Base-by-base conservation (phyloP, 73 alveolate genomes). In the Vitrella brassicaformis region DNA sequence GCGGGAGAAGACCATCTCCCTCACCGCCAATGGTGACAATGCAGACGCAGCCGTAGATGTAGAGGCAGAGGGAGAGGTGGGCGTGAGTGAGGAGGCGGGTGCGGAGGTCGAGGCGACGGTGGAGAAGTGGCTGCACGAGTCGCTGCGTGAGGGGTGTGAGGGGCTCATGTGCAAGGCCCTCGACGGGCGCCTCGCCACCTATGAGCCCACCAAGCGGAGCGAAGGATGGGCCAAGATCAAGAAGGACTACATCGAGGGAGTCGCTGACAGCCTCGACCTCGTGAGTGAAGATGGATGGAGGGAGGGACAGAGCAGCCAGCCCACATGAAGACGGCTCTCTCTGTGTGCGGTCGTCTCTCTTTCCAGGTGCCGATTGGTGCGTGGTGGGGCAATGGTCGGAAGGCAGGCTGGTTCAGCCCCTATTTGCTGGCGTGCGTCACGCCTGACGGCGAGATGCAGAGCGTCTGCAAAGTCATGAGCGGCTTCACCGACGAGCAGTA, bases 361-460 rank as follows among this genome's bases (percentile, higher is more conserved):
- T n/a, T n/a, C n/a, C n/a, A n/a, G 26, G 30, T 78, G 28, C 84
- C 84, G 27, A 78, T 78, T 26, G 84, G 84, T 47, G 84, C 77
- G 66, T 78, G 84, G 84, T 75, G 78, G 25, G 84, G 84, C 84
- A 78, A 70, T 31, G 84, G 84, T 27, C 78, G 84, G 39, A 78
- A 78, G 78, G 31, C 78, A 30, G 71, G 78, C 30, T 78, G 84
- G 84, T 47, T 78, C 73, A 67, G 77, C 28, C 84, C 84, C 30
- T 78, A 70, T 70, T 47, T 78, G 46, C 47, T 78, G 78, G 84
- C 84, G 72, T 39, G 56, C 56, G 14, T 4, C 4, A 14, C 22
- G 22, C 56, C 56, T 39, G 78, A 68, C 27, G 84, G 78, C 10
- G 69, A 66, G 1, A 39, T 78, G 25, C 77, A 73, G 77, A 31